A percentile compares a stretch with the other conserved stretches of the same genome.
Conservation (phyloP, 2,329 filamentous ascomycete genomes). For the Calonectria honghensis region DNA sequence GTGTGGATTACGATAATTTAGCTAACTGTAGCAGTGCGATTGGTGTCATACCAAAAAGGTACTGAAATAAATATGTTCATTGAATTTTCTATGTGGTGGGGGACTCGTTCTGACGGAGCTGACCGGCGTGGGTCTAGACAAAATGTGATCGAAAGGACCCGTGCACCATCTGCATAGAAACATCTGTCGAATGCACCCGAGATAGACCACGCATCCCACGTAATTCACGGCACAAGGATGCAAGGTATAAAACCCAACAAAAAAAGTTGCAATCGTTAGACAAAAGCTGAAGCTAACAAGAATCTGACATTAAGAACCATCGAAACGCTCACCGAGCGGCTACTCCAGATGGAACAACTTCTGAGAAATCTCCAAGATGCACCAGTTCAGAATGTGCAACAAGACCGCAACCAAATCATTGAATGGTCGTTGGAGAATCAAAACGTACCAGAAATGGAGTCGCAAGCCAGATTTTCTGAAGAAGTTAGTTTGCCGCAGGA, state of each 20-base stretch:
- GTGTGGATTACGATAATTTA: not conserved
- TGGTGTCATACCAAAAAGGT: not conserved
- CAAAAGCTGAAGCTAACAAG: not conserved
- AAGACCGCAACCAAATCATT: not conserved
- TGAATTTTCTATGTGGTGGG: not conserved
- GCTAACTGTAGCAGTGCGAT: not conserved
- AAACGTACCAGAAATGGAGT: not conserved
- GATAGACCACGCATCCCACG: not conserved
- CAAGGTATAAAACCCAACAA: not conserved
- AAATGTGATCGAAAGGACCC: not conserved
- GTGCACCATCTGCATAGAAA: not conserved
- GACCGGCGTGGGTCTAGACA: not conserved
- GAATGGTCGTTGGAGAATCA: too few relatives aligned
- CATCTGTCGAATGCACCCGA: not conserved
- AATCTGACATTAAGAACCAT: not conserved
- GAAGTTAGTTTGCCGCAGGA: not conserved
- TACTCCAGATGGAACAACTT: not conserved
- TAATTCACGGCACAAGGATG: not conserved
- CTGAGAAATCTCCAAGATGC: not conserved
- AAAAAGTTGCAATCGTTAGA: not conserved
- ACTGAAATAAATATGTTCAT: not conserved
- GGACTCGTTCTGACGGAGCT: not conserved
- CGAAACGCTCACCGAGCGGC: not conserved
- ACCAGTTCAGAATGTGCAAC: not conserved
- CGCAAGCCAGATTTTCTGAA: not conserved